Evolutionary conservation across 495 filamentous ascomycete genomes (phyloP).

Genomic region (Neurospora tetraspora): DNA sequence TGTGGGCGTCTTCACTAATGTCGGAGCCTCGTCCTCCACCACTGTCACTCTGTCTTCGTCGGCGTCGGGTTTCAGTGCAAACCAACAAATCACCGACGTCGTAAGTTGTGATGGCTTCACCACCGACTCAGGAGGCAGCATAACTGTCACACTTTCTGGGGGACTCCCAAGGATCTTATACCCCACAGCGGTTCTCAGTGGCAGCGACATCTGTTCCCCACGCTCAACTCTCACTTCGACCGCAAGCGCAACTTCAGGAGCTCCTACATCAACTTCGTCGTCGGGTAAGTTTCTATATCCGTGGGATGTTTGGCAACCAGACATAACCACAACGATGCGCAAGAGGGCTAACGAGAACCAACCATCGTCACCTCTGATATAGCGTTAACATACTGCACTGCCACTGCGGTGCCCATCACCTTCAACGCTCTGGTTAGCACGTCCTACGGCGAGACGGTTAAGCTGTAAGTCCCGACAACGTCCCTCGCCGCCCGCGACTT

Average conservation of each 20-base stretch:
- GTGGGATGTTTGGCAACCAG: neutral
- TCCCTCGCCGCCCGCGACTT: neutral
- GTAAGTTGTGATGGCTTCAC: slow-evolving; percentile 37
- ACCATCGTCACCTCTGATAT: neutral
- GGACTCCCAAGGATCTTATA: slow-evolving; percentile 45
- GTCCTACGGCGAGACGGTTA: slow-evolving; percentile 46
- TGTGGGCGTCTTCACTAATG: slow-evolving; percentile 52
- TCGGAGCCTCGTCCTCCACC: slow-evolving; percentile 37
- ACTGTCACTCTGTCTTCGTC: slow-evolving; percentile 36
- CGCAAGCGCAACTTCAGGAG: neutral
- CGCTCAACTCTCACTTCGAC: neutral
- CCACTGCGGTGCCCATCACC: slow-evolving; percentile 42
- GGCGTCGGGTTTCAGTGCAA: slow-evolving; percentile 29
- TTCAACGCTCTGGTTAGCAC: slow-evolving; percentile 50
- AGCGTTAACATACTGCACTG: slow-evolving; percentile 22
- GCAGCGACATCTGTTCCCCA: slow-evolving; percentile 31
- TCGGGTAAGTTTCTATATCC: neutral
- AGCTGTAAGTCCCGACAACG: slow-evolving; percentile 25
- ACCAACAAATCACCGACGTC: slow-evolving; percentile 37
- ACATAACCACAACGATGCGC: neutral
- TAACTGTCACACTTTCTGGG: slow-evolving; percentile 35
- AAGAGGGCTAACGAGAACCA: neutral
- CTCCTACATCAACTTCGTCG: neutral
- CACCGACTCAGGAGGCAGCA: slow-evolving; percentile 31
- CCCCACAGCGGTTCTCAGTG: slow-evolving; percentile 22